phyloP scores from a whole-genome alignment of 1,139 yeast genomes.

The Magnusiomyces magnusii region DNA sequence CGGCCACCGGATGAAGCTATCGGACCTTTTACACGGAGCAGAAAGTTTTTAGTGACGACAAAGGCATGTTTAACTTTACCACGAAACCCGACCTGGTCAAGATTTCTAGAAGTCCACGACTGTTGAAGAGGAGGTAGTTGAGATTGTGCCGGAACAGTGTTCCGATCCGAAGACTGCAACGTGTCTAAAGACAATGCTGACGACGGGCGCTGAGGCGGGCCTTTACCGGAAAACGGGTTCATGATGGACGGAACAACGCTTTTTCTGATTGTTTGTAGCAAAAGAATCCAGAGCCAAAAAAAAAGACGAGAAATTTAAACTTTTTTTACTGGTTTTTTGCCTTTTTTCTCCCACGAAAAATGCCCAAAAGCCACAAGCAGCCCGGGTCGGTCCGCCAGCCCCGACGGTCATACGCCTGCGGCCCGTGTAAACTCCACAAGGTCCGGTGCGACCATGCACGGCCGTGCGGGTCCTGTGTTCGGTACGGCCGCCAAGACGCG shows the following conservation, averaged over 20 bases:
- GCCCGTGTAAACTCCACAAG: constrained; percentile 12
- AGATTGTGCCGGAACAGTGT: constrained; percentile 11
- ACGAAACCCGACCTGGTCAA: constrained; percentile 15
- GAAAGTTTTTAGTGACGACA: constrained; percentile 20
- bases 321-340: not conserved
- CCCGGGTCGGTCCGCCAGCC: not conserved
- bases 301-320: not conserved
- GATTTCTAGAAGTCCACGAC: constrained; percentile 28
- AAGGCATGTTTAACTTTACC: constrained; percentile 4
- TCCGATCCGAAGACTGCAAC: not conserved
- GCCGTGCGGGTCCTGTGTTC: constrained; percentile 12
- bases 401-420: constrained; percentile 14
- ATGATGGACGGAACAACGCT: not conserved
- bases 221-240: not conserved
- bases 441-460: constrained; percentile 11
- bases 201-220: not conserved
- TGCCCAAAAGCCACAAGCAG: not conserved
- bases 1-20: constrained; percentile 65
- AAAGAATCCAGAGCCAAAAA: no score
- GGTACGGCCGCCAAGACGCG: constrained; percentile 9
- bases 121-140: constrained; percentile 20
- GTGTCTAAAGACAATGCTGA: not conserved
- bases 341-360: not conserved
- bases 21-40: constrained; percentile 40
- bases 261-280: no score